Evolutionary conservation across 2,329 filamentous ascomycete genomes (phyloP).

Genomic region (Dactylella cylindrospora): DNA sequence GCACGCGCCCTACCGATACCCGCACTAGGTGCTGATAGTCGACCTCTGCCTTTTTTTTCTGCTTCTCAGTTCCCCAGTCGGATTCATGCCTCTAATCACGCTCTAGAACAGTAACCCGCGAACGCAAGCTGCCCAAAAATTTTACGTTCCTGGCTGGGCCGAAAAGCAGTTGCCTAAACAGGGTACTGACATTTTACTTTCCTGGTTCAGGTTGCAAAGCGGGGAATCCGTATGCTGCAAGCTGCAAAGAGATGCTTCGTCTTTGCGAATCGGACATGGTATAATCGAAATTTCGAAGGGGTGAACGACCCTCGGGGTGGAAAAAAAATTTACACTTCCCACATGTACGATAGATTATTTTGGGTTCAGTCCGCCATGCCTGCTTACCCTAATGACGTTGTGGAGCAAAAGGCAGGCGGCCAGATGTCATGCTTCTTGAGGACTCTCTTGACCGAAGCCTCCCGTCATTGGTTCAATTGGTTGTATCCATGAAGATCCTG

Average conservation of each 20-base stretch:
- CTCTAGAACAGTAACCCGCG: too few species aligned
- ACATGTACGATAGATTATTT: too few species aligned
- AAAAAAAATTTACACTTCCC: too few species aligned
- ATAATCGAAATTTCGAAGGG: too few species aligned
- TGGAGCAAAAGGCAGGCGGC: slow-evolving; percentile 32
- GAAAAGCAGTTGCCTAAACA: slow-evolving; percentile 39
- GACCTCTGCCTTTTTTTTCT: slow-evolving; percentile 8
- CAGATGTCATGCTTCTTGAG: slow-evolving; percentile 13
- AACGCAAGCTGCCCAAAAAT: too few species aligned
- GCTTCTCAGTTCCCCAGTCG: slow-evolving; percentile 17
- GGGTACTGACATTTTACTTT: slow-evolving; percentile 20
- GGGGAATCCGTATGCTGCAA: too few species aligned
- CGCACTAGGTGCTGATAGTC: background rate
- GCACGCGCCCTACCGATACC: slow-evolving; percentile 20
- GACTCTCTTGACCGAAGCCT: slow-evolving; percentile 17
- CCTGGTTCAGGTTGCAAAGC: slow-evolving; percentile 31
- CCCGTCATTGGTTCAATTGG: background rate
- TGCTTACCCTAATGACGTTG: slow-evolving; percentile 20
- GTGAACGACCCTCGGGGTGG: too few species aligned
- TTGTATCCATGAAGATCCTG: background rate
- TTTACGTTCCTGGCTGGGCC: too few species aligned
- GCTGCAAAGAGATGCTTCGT: too few species aligned
- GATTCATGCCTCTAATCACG: slow-evolving; percentile 21
- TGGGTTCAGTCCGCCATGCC: too few species aligned
- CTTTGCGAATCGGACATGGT: too few species aligned